These are phyloP conservation scores for Trichocomaceae sp. DNA, from an alignment of 2,329 filamentous ascomycete species.

Conservation along the genomic window DNA sequence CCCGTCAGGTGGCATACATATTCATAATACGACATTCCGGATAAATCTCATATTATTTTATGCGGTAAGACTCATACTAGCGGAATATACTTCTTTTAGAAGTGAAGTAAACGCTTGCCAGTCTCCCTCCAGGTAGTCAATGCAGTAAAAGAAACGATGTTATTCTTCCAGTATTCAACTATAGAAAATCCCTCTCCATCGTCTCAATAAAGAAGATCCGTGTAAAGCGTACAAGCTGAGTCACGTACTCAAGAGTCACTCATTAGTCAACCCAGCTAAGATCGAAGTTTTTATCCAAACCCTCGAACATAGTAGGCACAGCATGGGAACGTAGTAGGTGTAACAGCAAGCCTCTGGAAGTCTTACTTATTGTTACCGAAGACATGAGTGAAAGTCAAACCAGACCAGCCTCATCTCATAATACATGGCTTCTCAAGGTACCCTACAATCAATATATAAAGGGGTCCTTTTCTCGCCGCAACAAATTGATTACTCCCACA, in stretches of 20 bases:
- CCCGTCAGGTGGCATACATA: too few relatives aligned
- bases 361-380: conserved; percentile 8
- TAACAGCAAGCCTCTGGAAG: neutral
- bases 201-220: conserved; percentile 12
- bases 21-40: too few relatives aligned
- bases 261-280: conserved; percentile 6
- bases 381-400: conserved; percentile 1
- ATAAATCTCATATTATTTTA: too few relatives aligned
- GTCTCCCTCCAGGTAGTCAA: neutral
- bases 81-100: too few relatives aligned
- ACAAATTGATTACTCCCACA: conserved; percentile 3
- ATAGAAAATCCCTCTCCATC: conserved; percentile 8
- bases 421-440: neutral
- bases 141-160: conserved; percentile 4
- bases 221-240: conserved; percentile 2
- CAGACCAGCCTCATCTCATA: neutral
- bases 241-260: conserved; percentile 3
- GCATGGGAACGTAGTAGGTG: conserved; percentile 8
- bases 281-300: conserved; percentile 10
- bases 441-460: conserved; percentile 9
- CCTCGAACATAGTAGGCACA: conserved; percentile 15
- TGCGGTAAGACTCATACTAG: too few relatives aligned
- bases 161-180: conserved; percentile 7
- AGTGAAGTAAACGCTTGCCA: neutral
- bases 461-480: conserved; percentile 10